Conservation (phyloP, 2,329 filamentous ascomycete species). For the Lachnellula suecica region DNA sequence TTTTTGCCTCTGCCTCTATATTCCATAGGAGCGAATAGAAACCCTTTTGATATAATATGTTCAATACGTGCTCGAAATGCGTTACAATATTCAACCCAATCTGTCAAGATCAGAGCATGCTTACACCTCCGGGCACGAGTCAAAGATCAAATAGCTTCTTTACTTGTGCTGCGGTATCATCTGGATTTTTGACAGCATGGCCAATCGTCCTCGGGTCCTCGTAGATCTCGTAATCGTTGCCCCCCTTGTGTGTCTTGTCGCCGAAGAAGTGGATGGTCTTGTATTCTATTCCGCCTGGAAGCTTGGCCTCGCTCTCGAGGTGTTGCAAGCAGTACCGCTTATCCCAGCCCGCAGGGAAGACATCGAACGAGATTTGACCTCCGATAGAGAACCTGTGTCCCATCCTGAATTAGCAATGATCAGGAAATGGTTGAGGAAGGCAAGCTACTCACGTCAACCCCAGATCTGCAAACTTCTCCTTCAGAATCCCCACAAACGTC, state of each 20-base stretch:
- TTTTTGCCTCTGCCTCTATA: neutral
- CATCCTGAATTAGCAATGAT: constrained; percentile 3
- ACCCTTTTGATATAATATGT: neutral
- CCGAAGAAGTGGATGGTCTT: constrained; percentile 96
- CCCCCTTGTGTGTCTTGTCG: constrained; percentile 88
- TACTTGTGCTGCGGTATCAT: constrained; percentile 77
- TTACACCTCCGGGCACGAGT: constrained; percentile 2
- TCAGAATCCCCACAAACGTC: constrained; percentile 73
- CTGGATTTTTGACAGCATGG: constrained; percentile 77
- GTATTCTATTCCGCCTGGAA: constrained; percentile 71
- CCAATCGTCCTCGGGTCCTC: constrained; percentile 77
- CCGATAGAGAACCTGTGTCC: constrained; percentile 81
- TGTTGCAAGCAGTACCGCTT: constrained; percentile 96
- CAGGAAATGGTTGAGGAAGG: constrained; percentile 2
- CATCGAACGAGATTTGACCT: constrained; percentile 96
- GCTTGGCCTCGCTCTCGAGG: constrained; percentile 75
- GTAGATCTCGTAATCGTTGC: constrained; percentile 96
- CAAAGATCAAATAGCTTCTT: constrained; percentile 77
- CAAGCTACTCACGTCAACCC: constrained; percentile 71
- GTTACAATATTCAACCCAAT: neutral
- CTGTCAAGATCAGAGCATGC: neutral
- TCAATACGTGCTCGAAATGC: neutral
- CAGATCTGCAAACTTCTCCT: constrained; percentile 78
- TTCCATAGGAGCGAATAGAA: constrained; percentile 3
- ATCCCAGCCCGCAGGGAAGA: constrained; percentile 97